Evolutionary conservation across 2,329 filamentous ascomycete genomes (phyloP).

Genomic region (Ascochyta lentis): DNA sequence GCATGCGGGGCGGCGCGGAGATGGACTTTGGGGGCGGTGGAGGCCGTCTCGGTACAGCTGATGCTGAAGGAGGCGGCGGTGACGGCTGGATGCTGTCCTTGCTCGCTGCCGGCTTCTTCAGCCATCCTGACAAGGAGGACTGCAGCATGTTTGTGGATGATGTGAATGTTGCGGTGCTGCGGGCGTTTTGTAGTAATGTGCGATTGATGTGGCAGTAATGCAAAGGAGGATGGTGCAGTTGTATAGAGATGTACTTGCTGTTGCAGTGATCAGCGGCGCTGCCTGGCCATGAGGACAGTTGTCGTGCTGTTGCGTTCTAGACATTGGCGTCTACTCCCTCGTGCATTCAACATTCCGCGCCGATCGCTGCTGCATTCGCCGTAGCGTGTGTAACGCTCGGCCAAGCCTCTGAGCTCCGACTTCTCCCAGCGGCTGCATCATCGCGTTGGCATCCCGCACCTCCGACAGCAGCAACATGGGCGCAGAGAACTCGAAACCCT

Average conservation of each 20-base stretch:
- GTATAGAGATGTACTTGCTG: background rate
- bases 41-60: conserved; percentile 17
- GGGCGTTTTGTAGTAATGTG: background rate
- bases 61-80: conserved; percentile 12
- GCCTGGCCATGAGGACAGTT: conserved; percentile 13
- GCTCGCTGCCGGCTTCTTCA: conserved; percentile 53
- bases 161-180: background rate
- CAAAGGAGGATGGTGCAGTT: background rate
- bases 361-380: conserved; percentile 20
- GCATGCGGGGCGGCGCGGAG: conserved; percentile 26
- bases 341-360: conserved; percentile 25
- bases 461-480: conserved; percentile 59
- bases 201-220: no score
- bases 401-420: conserved; percentile 39
- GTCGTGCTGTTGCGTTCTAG: conserved; percentile 19
- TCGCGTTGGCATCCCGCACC: conserved; percentile 30
- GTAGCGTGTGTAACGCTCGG: conserved; percentile 32
- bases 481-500: conserved; percentile 67
- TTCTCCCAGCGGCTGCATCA: conserved; percentile 41
- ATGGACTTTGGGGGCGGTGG: conserved; percentile 31
- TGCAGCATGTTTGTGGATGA: conserved; percentile 48
- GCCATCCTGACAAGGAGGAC: conserved; percentile 56
- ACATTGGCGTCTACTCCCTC: conserved; percentile 25
- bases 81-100: conserved; percentile 26
- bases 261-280: background rate